Base-by-base conservation (phyloP, 768 basidiomycete genomes). In the Naganishia vaughanmartiniae region DNA sequence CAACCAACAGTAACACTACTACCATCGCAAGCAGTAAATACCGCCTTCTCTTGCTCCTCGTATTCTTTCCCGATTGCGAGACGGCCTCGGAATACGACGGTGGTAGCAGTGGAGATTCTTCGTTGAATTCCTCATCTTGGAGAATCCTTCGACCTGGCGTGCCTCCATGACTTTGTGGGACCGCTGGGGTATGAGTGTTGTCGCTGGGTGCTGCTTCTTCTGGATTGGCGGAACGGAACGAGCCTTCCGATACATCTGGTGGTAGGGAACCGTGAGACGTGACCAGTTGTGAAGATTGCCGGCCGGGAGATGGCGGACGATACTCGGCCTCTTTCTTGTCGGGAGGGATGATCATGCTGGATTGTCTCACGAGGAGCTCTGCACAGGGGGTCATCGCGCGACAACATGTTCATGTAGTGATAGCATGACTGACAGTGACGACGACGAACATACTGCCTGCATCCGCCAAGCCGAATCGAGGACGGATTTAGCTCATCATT, bases 261-360 rank as follows among this genome's bases (percentile, higher is more conserved):
- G 7, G n/a, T 26, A 26, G 3, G 12, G 48, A 51, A n/a, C n/a
- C 48, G 48, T 26, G 6, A n/a, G 48, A 51, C 1, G 48, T 6
- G 4, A 14, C 6, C 21, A 24, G 48, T 26, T 51, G 48, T 3
- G 17, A 24, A 9, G 17, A 42, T 15, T 42, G 42, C 14, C 42
- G 19, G 55, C 11, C 30, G 31, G 30, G n/a, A 36, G 24, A 34
- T 58, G 12, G 34, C 33, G n/a, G 57, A 17, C 57, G 21, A 14
- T 36, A 58, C 24, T 58, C 57, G 10, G n/a, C 2, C 60, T 63
- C 60, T 63, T 63, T 63, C 60, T 63, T 42, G 36, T 63, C 60
- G 60, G 36, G 14, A 10, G 60, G 60, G 4, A 42, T 42, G n/a
- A 63, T 63, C 39, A 63, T 36, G 14, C 15, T n/a, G 39, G 21